Base-by-base conservation (phyloP, 345 rosid species). In the Aquilaria sinensis region DNA sequence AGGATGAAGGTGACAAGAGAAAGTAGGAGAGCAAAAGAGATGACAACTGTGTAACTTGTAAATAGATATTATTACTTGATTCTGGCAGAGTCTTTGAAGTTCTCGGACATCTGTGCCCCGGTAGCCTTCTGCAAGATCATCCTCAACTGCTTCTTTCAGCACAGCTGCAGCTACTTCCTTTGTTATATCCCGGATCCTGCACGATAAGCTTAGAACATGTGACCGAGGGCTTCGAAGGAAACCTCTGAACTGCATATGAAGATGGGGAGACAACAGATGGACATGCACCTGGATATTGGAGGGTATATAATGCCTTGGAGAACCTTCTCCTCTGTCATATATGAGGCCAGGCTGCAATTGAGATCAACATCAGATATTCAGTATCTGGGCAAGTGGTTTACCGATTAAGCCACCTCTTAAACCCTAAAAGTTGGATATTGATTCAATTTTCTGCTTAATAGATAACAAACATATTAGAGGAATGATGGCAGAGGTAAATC, bases 241-340 rank as follows among this genome's bases (percentile, higher is more conserved):
- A 41, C 51, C 41, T 46, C n/a, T 30, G 2, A 48, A 60, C 31
- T 16, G 16, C 46, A 4, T 6, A 37, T 34, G 30, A 31, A 45
- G 6, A 9, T 23, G 56, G 56, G 31, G 32, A 30, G 57, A 55
- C 58, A 12, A 34, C 2, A 9, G 4, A 37, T 11, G 14, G 37
- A 45, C 16, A 58, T 29, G 37, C 81, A 90, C 96, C 92, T 85
- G 56, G 97, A 87, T 60, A 78, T 81, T 60, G 84, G 79, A 65
- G 96, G 97, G 73, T 70, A 87, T 65, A 90, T 82, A 37, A 85
- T 79, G 68, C 97, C 97, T 47, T 78, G 63, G n/a, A 72, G 68
- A 60, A 90, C 96, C 82, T 90, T 92, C 53, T 83, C 96, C 48
- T 90, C 96, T 23, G 86, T 82, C 88, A 90, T 90, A 75, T 85